Percentiles rank a stretch among this genome's conserved stretches.
Conservation (phyloP, 2,329 filamentous ascomycete genomes). For the Colletotrichum sp. region DNA sequence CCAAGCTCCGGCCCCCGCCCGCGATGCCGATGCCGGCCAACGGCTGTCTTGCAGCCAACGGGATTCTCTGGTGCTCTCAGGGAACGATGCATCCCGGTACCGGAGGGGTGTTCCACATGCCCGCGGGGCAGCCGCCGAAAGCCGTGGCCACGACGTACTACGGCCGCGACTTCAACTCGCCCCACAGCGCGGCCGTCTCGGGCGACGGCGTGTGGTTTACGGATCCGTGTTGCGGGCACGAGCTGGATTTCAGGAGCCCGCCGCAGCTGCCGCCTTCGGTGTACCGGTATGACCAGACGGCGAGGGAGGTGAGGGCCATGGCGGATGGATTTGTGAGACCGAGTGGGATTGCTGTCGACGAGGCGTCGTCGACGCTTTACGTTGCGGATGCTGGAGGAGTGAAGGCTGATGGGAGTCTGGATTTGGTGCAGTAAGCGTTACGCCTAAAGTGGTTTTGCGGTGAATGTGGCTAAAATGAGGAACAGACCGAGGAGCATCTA, state of each 20-base stretch:
- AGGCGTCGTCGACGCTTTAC: constrained; percentile 44
- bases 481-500: constrained; percentile 44
- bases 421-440: constrained; percentile 22
- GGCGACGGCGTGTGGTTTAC: constrained; percentile 55
- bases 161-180: constrained; percentile 51
- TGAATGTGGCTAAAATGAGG: background rate
- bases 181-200: constrained; percentile 44
- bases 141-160: constrained; percentile 47
- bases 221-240: constrained; percentile 48
- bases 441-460: background rate
- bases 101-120: constrained; percentile 20
- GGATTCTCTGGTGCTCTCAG: constrained; percentile 47
- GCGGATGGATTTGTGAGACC: constrained; percentile 51
- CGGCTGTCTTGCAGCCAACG: constrained; percentile 46
- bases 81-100: constrained; percentile 28
- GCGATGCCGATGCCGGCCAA: constrained; percentile 47
- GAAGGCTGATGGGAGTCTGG: background rate
- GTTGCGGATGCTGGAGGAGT: constrained; percentile 42
- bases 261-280: constrained; percentile 52
- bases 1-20: constrained; percentile 45
- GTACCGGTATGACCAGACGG: constrained; percentile 48
- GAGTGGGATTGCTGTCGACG: constrained; percentile 43
- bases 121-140: constrained; percentile 26
- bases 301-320: constrained; percentile 48
- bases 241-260: constrained; percentile 45